A percentile compares a stretch with the other conserved stretches of the same genome.
These are phyloP conservation scores for Prunus yedoensis DNA, from an alignment of 331 rosid species.

Conservation along the genomic window DNA sequence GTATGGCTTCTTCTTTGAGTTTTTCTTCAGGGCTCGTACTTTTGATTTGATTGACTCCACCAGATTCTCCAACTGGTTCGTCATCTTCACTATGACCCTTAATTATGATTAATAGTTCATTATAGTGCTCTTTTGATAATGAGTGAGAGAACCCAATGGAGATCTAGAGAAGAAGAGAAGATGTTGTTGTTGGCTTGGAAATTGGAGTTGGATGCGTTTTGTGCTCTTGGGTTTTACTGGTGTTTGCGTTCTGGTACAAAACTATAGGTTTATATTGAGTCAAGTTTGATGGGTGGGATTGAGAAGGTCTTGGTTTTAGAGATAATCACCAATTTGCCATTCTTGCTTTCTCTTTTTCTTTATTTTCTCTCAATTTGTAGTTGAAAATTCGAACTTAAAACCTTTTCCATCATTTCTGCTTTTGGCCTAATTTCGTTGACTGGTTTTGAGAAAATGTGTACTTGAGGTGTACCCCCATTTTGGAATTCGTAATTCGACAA, in stretches of 20 bases:
- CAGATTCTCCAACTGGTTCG: constrained; percentile 58
- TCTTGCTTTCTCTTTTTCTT: not conserved
- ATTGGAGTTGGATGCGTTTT: not conserved
- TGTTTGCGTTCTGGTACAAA: not conserved
- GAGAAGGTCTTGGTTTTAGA: not conserved
- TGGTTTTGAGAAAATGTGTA: not conserved
- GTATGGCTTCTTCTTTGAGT: constrained; percentile 53
- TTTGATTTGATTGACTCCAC: constrained; percentile 79
- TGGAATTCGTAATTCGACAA: not conserved
- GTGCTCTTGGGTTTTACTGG: not conserved
- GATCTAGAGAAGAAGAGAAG: not conserved
- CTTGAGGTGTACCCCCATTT: not conserved
- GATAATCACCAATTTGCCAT: constrained; percentile 13
- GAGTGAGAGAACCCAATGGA: not conserved
- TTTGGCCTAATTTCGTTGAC: fast-evolving
- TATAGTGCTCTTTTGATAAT: too few species aligned
- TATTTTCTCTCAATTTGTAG: too few species aligned
- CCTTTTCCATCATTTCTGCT: fast-evolving
- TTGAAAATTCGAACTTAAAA: too few species aligned
- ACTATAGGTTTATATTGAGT: not conserved
- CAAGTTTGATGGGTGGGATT: not conserved
- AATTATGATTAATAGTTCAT: not conserved
- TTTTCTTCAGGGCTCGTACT: constrained; percentile 52
- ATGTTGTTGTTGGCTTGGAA: not conserved
- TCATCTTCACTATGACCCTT: constrained; percentile 35